These are phyloP conservation scores for Ceratonia siliqua DNA, from an alignment of 306 rosid genomes.

Conservation along the genomic window DNA sequence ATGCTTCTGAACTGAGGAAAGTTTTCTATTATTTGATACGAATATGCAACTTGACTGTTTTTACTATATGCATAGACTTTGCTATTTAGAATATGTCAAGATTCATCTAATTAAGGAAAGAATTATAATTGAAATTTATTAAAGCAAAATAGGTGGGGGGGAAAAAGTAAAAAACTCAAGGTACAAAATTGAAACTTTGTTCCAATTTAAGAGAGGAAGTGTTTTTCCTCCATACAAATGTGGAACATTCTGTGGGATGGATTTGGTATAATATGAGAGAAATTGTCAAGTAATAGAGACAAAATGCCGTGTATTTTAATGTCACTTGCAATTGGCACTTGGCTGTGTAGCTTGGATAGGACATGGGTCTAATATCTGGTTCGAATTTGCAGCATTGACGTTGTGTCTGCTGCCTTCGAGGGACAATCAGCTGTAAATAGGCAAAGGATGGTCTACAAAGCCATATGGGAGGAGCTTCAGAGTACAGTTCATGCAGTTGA, in stretches of 20 bases:
- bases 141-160: background rate
- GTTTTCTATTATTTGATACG: background rate
- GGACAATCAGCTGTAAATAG: slow-evolving; percentile 90
- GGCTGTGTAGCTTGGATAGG: slow-evolving; percentile 1
- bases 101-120: background rate
- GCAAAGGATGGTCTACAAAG: slow-evolving; percentile 97
- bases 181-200: background rate
- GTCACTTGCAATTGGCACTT: slow-evolving; percentile 25
- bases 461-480: slow-evolving; percentile 99
- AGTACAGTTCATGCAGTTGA: slow-evolving; percentile 92
- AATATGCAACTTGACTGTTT: background rate
- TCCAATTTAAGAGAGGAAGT: background rate
- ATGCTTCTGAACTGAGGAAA: background rate
- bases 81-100: background rate
- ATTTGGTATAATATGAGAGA: background rate
- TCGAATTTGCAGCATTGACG: slow-evolving; percentile 67
- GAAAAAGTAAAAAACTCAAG: background rate
- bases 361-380: slow-evolving; percentile 14
- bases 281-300: background rate
- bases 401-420: slow-evolving; percentile 76
- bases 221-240: background rate
- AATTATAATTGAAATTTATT: slow-evolving; percentile 5
- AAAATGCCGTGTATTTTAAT: slow-evolving; percentile 17
- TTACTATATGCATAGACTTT: background rate
- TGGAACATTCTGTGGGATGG: background rate